Base-by-base conservation (phyloP, 2,329 filamentous ascomycete species). In the Apiospora arundinis region DNA sequence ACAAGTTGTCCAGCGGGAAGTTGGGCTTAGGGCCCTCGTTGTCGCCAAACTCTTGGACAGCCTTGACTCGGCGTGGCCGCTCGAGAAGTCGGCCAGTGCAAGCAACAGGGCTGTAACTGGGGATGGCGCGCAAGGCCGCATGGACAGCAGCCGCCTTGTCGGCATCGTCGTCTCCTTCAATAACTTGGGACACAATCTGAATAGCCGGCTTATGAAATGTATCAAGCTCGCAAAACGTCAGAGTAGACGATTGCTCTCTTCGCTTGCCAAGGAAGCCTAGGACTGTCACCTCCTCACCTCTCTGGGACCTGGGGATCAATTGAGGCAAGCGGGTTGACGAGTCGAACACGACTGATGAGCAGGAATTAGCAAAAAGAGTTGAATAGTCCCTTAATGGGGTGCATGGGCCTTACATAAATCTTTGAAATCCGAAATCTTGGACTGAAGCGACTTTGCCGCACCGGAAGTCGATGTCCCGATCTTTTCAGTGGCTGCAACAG, bases 191-290 rank as follows among this genome's bases (percentile, higher is more conserved):
- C 9, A 85, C 78, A 14, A 86, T 79, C 21, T 83, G 81, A 60
- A 85, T 75, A 4, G 82, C 78, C 70, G 68, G 14, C 74, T 76
- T 23, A 70, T 75, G 23, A 48, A 70, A 60, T 46, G 79, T 71
- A 23, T 83, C 83, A 28, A 85, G 78, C 75, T 92, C 87, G 67
- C 91, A 91, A 78, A 97, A 97, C 1, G 89, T 89, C 25, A 97
- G 83, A 49, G 88, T 90, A 70, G 91, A 91, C 40, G 90, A 90
- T 28, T 95, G 84, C 76, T 93, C 90, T 73, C 90, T 88, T 42
- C 90, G 87, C 72, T 89, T 90, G 37, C 90, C 90, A 0, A 97
- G 81, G 76, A 95, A 96, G 25, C 95, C 95, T 79, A 91, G 87
- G 0, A 93, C 80, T 0, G 85, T 84, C 44, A 56, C 70, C 28